These are phyloP conservation scores for Cryoendolithus antarcticus DNA, from an alignment of 2,329 filamentous ascomycete species.

Conservation along the genomic window DNA sequence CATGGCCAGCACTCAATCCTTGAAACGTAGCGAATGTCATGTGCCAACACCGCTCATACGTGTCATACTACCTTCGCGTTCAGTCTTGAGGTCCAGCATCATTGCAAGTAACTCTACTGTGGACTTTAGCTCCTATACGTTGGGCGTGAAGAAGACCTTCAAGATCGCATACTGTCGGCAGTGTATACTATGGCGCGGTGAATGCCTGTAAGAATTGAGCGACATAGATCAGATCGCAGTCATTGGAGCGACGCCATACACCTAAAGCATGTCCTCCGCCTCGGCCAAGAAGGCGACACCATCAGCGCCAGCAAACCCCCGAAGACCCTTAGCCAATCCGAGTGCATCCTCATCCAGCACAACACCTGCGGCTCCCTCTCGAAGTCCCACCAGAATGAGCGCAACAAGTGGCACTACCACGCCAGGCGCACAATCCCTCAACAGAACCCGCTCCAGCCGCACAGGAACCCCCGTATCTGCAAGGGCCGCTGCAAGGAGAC, in stretches of 20 bases:
- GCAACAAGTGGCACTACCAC: conserved; percentile 1
- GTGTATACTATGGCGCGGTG: too few relatives aligned
- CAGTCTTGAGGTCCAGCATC: too few relatives aligned
- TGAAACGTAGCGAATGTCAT: too few relatives aligned
- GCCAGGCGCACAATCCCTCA: conserved; percentile 7
- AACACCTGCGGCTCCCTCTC: not conserved
- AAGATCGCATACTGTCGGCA: too few relatives aligned
- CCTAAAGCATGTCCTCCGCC: conserved; percentile 3
- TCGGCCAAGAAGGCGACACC: conserved; percentile 5
- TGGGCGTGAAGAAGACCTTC: too few relatives aligned
- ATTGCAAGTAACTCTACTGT: too few relatives aligned
- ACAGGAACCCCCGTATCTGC: conserved; percentile 56
- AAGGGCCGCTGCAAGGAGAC: conserved; percentile 55
- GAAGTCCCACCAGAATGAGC: conserved; percentile 4
- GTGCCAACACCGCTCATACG: too few relatives aligned
- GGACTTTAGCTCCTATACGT: too few relatives aligned
- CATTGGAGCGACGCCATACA: conserved; percentile 1
- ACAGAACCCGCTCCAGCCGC: conserved; percentile 50
- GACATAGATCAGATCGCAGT: not conserved
- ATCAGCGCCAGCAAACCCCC: conserved; percentile 3
- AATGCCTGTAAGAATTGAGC: not conserved
- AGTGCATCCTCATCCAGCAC: not conserved
- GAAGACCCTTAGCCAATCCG: conserved; percentile 4
- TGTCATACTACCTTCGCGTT: too few relatives aligned
- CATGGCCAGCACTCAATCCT: too few relatives aligned